Evolutionary conservation across 2,329 filamentous ascomycete genomes (phyloP), one percentile per base, ranked within the genome.

Genomic region (Conoideocrella luteorostrata): DNA sequence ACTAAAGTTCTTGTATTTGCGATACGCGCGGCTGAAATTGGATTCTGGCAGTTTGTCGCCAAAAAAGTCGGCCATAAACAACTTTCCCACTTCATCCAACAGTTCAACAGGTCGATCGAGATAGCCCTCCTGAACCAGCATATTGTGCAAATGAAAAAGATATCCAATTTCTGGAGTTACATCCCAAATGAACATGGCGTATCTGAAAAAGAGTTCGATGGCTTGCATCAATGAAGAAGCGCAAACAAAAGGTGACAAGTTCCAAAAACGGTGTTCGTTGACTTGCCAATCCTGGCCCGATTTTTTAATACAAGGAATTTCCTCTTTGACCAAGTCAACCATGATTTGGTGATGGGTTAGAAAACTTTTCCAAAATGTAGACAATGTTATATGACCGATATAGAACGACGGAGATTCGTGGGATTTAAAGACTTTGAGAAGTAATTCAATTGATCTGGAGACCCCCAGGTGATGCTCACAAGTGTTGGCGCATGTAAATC

Each of bases 241-340:
- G 29, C 70, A 74, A 3, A 74, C 58, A 29, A 66, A 74, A 0
- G 71, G 72, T 3, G 68, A 75, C 43, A 69, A 71, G 15, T 69
- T 64, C 63, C 66, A 74, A 1, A 75, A 55, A 0, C 69, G 70
- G 38, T 74, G 72, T 1, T 61, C 5, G 46, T 68, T 61, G 2
- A 38, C 7, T 11, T 13, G 10, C n/a, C 41, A 26, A 5, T 11
- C 6, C 9, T 4, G 11, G 18, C 17, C 18, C 10, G 18, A 9
- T 17, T 1, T 12, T 17, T 13, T 4, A 15, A 11, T 17, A 7
- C 7, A 5, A 17, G 22, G 32, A 13, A 17, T 24, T 3, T 12
- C 11, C 9, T 15, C 41, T 12, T 35, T 23, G 18, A 24, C 22
- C 6, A 43, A 6, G 3, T 30, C 18, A 10, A 43, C n/a, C 4